phyloP scores from a whole-genome alignment of 2,329 filamentous ascomycete genomes.

The Colletotrichum orbiculare region DNA sequence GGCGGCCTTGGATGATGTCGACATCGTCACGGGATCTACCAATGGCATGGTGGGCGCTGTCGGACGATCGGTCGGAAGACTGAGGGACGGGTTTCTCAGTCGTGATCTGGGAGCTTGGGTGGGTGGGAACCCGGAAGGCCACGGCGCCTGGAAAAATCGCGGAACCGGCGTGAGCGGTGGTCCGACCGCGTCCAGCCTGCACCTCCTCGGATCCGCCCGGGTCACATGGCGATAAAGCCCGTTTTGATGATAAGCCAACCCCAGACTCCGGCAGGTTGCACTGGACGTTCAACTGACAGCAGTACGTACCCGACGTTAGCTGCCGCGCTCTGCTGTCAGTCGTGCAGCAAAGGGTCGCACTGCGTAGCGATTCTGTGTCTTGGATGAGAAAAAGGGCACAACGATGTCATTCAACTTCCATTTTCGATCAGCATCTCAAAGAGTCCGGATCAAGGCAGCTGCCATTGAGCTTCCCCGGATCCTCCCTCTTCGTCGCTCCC shows the following conservation, averaged over 20 bases:
- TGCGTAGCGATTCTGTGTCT: not conserved
- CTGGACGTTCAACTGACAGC: slow-evolving; percentile 5
- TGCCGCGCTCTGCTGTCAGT: no score
- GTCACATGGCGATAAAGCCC: slow-evolving; percentile 39
- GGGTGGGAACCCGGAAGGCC: slow-evolving; percentile 30
- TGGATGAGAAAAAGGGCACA: not conserved
- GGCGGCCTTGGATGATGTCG: slow-evolving; percentile 43
- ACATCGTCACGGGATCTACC: slow-evolving; percentile 52
- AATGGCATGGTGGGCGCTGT: slow-evolving; percentile 44
- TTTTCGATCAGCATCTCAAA: slow-evolving; percentile 16
- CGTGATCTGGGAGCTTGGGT: slow-evolving; percentile 1
- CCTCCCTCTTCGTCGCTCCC: slow-evolving; percentile 18
- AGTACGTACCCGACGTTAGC: slow-evolving; percentile 9
- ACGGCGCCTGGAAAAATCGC: slow-evolving; percentile 30
- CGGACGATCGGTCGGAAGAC: slow-evolving; percentile 22
- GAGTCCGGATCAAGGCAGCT: slow-evolving; percentile 17
- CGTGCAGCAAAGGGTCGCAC: not conserved
- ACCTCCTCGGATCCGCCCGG: slow-evolving; percentile 11
- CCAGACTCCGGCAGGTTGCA: slow-evolving; percentile 13
- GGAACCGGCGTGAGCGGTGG: slow-evolving; percentile 14
- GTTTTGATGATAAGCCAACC: slow-evolving; percentile 29
- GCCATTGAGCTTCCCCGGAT: slow-evolving; percentile 28
- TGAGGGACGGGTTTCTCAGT: slow-evolving; percentile 7
- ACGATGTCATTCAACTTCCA: slow-evolving; percentile 8
- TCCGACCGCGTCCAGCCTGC: slow-evolving; percentile 15